Conservation (phyloP, 257 asterid genomes). For the Solanum megistacrolobum region DNA sequence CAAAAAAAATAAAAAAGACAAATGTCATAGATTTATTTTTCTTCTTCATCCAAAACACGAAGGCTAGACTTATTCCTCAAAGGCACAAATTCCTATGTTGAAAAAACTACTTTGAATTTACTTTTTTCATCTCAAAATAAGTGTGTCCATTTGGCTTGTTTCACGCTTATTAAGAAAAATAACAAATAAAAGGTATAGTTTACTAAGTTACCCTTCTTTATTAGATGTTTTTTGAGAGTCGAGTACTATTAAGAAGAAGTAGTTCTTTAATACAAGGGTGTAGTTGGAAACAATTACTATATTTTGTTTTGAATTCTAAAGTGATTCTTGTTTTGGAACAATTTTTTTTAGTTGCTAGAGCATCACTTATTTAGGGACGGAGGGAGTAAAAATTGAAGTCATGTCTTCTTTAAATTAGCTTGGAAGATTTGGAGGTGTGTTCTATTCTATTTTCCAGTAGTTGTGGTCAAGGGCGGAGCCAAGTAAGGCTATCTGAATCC, state of each 20-base stretch:
- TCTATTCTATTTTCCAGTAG: no score
- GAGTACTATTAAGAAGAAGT: background rate
- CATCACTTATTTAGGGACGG: background rate
- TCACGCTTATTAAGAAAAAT: background rate
- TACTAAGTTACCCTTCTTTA: background rate
- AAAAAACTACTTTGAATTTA: background rate
- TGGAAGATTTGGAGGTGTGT: background rate
- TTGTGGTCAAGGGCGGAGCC: background rate
- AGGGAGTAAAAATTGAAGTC: background rate
- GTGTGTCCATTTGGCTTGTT: background rate
- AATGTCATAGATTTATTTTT: background rate
- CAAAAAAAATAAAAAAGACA: background rate
- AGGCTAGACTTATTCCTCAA: no score
- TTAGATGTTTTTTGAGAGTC: background rate
- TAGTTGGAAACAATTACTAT: background rate
- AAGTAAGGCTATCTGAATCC: no score
- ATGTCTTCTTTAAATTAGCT: background rate
- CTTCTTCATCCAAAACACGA: background rate
- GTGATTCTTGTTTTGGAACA: background rate
- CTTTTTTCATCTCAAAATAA: background rate
- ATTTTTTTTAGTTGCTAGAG: background rate
- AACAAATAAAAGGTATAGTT: background rate
- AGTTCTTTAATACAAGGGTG: background rate
- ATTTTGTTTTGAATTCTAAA: background rate
- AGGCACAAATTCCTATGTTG: background rate